These are phyloP conservation scores for Cucumis hystrix DNA, from an alignment of 306 rosid genomes.

Conservation along the genomic window DNA sequence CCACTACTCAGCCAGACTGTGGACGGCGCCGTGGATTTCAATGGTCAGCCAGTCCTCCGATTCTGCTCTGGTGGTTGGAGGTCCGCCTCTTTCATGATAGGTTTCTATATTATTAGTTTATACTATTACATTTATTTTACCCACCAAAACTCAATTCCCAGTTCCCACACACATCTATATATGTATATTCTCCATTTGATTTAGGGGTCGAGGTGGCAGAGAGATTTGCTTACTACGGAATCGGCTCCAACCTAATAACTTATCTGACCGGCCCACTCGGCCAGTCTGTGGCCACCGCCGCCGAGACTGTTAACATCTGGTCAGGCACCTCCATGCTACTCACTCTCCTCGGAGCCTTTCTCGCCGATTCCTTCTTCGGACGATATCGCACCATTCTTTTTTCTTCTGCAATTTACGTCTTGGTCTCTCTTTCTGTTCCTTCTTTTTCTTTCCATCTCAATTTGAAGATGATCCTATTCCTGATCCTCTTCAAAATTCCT, in stretches of 20 bases:
- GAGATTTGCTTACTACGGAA: conserved; percentile 30
- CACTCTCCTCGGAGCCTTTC: conserved; percentile 26
- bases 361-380: conserved; percentile 30
- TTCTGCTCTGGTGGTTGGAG: conserved; percentile 31
- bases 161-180: too few relatives aligned
- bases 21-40: conserved; percentile 21
- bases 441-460: neutral
- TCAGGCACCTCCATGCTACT: conserved; percentile 19
- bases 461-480: neutral
- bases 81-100: conserved; percentile 27
- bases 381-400: conserved; percentile 24
- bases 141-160: too few relatives aligned
- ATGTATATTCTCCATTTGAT: neutral
- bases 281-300: conserved; percentile 24
- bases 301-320: conserved; percentile 23
- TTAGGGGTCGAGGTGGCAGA: conserved; percentile 33
- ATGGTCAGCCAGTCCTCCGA: conserved; percentile 9
- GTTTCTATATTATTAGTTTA: neutral
- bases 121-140: too few relatives aligned
- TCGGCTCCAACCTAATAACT: conserved; percentile 19
- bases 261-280: conserved; percentile 23
- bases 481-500: neutral
- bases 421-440: conserved; percentile 16
- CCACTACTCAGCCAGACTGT: conserved; percentile 10
- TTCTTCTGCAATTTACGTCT: conserved; percentile 21